A percentile compares a stretch with the other conserved stretches of the same genome.
Evolutionary conservation across 495 filamentous ascomycete genomes (phyloP).

Genomic region (Choiromyces venosus): DNA sequence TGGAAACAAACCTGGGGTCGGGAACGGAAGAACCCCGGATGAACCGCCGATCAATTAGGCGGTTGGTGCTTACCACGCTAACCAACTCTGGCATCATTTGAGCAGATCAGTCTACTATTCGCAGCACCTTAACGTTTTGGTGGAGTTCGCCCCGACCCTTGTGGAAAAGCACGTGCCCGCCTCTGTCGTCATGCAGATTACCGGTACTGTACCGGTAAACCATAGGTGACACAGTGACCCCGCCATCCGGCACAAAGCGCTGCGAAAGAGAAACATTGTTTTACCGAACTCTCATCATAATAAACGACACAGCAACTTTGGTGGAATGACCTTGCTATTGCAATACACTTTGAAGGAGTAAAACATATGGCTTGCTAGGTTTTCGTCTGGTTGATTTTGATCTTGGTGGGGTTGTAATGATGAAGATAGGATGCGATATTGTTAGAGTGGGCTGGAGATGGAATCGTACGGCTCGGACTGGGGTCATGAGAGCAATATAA

Average conservation of each 20-base stretch:
- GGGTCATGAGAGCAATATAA: background rate
- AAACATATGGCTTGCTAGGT: background rate
- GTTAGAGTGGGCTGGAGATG: background rate
- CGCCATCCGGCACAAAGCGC: constrained; percentile 16
- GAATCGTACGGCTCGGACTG: background rate
- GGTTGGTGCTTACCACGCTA: background rate
- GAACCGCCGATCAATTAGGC: background rate
- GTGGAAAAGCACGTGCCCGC: background rate
- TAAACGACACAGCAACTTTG: background rate
- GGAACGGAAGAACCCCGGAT: background rate
- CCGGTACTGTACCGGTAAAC: too few species aligned
- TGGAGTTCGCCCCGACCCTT: background rate
- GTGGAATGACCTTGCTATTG: background rate
- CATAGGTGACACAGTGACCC: background rate
- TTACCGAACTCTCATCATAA: background rate
- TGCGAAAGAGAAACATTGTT: constrained; percentile 1
- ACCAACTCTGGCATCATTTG: background rate
- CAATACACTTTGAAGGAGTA: background rate
- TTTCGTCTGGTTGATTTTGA: background rate
- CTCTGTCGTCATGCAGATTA: constrained; percentile 10
- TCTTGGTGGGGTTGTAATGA: background rate
- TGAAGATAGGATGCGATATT: background rate
- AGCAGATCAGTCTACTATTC: background rate
- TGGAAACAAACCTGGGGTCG: background rate
- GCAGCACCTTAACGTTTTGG: background rate